Conservation (phyloP, 2,329 filamentous ascomycete species). For the Basipetospora sp. region DNA sequence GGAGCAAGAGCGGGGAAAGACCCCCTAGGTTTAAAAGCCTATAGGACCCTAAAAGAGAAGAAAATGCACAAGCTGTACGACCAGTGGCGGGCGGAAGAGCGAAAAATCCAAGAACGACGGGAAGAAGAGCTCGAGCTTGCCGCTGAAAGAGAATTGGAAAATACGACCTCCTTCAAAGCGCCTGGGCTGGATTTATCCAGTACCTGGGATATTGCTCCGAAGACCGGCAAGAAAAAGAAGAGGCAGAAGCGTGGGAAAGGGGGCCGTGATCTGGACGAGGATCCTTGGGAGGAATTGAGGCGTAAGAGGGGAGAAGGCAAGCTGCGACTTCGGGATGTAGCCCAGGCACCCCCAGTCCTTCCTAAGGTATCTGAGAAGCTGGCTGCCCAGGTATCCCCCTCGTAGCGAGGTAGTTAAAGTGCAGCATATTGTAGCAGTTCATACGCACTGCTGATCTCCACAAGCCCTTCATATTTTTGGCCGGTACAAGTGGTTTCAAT, state of each 20-base stretch:
- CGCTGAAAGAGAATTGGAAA: slow-evolving; percentile 47
- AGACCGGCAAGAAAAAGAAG: slow-evolving; percentile 29
- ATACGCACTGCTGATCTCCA: too few relatives aligned
- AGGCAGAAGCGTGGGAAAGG: slow-evolving; percentile 27
- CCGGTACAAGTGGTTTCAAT: too few relatives aligned
- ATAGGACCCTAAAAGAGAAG: slow-evolving; percentile 69
- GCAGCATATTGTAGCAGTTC: too few relatives aligned
- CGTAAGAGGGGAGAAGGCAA: slow-evolving; percentile 45
- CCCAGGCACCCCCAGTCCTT: slow-evolving; percentile 61
- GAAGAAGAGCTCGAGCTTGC: slow-evolving; percentile 52
- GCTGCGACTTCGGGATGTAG: slow-evolving; percentile 43
- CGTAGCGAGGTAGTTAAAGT: too few relatives aligned
- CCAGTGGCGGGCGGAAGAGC: slow-evolving; percentile 58
- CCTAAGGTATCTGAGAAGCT: slow-evolving; percentile 26
- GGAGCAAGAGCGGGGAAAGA: slow-evolving; percentile 46
- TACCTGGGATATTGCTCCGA: slow-evolving; percentile 10
- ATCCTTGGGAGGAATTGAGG: slow-evolving; percentile 66
- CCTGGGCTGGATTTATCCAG: slow-evolving; percentile 3
- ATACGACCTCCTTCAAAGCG: slow-evolving; percentile 12
- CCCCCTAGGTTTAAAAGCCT: slow-evolving; percentile 49
- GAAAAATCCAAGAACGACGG: slow-evolving; percentile 45
- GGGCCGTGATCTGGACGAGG: slow-evolving; percentile 25
- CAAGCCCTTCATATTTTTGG: too few relatives aligned
- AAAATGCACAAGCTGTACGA: slow-evolving; percentile 68
- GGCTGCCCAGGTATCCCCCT: background rate